phyloP scores from a whole-genome alignment of 305 asterid genomes.

The Plantago coronopus region DNA sequence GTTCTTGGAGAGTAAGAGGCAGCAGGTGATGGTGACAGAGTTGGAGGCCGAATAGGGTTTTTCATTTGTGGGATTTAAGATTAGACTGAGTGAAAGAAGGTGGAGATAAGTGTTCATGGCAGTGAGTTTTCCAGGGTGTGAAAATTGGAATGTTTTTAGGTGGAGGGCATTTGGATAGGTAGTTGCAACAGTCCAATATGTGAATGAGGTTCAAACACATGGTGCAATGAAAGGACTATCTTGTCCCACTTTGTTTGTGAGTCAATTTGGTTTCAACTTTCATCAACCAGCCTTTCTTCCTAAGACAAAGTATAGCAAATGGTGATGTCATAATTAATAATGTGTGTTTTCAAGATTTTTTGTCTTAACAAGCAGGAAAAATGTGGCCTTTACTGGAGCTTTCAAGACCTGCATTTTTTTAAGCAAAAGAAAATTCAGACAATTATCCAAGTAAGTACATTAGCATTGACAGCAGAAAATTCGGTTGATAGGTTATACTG shows the following conservation, averaged over 20 bases:
- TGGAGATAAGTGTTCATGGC: slow-evolving; percentile 35
- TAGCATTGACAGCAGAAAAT: slow-evolving; percentile 8
- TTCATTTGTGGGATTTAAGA: slow-evolving; percentile 31
- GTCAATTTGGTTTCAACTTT: not conserved
- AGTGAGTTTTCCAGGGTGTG: slow-evolving; percentile 20
- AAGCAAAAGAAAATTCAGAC: not conserved
- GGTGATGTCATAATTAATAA: not conserved
- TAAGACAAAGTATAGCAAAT: not conserved
- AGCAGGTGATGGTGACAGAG: slow-evolving; percentile 28
- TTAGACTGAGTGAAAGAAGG: slow-evolving; percentile 24
- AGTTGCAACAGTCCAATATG: slow-evolving; percentile 35
- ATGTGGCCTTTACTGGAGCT: no score
- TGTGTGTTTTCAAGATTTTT: not conserved
- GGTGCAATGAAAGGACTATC: not conserved
- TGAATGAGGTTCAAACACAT: slow-evolving; percentile 57
- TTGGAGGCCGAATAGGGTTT: slow-evolving; percentile 33
- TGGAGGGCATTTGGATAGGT: slow-evolving; percentile 29
- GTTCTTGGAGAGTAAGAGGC: slow-evolving; percentile 28
- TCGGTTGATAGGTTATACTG: slow-evolving; percentile 8
- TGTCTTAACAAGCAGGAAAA: no score
- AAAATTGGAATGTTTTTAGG: slow-evolving; percentile 20
- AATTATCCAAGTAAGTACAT: not conserved
- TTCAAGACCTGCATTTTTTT: no score
- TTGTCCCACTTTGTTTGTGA: not conserved
- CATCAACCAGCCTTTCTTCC: not conserved